Evolutionary conservation across 2,329 filamentous ascomycete genomes (phyloP), one percentile per base, ranked within the genome.

Genomic region (Exophiala phaeomuriformis): DNA sequence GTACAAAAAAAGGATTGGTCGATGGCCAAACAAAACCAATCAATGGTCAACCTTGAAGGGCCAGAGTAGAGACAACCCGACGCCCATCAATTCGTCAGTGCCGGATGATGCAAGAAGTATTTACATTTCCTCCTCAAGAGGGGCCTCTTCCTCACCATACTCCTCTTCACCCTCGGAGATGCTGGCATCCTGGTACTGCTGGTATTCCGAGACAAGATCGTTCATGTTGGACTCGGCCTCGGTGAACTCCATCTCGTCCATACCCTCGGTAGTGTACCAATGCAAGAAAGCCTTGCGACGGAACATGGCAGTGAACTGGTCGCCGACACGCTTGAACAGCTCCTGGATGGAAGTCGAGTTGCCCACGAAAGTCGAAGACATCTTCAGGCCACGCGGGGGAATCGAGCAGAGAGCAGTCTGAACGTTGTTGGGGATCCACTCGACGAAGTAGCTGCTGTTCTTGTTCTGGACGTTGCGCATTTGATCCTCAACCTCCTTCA

Each of bases 181-280:
- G 69, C 88, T 88, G 72, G 93, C 93, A 75, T 98, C 93, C 84
- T 98, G 93, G 85, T 98, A 98, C 77, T 98, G 93, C 84, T 97
- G 93, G 82, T 98, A 98, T 77, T 98, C 93, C 59, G 90, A 95
- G 68, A 98, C 91, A 71, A 98, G 80, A 76, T 98, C 93, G 81
- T 98, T 97, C 93, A 98, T 97, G 83, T 98, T 98, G 78, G 88
- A 95, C 85, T 98, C 93, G 67, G 93, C 93, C 83, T 98, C 93
- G 72, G 93, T 98, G 82, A 98, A 98, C 81, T 98, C 93, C 93
- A 98, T 97, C 86, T 98, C 93, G 78, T 98, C 93, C 93, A 98
- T 98, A 79, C 93, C 93, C 83, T 98, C 93, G 71, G 90, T 90
- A 84, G 93, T 98, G 80, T 98, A 98, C 93, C 93, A 98, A 82